phyloP scores from a whole-genome alignment of 768 basidiomycete genomes.

The Lactifluus subvellereus region DNA sequence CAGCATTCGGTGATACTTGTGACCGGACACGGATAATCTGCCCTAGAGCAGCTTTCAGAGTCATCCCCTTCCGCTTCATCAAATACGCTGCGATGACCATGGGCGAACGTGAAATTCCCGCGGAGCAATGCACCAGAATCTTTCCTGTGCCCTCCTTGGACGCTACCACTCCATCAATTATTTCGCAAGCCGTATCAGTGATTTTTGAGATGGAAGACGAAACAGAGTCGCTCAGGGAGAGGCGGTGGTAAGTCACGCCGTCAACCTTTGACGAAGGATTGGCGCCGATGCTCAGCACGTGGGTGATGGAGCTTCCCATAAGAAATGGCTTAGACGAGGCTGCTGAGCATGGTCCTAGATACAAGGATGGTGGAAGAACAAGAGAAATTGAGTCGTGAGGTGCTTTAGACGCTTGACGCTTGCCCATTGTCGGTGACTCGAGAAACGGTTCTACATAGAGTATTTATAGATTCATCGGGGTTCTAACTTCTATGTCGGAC shows the following conservation, averaged over 20 bases:
- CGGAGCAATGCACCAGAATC: conserved; percentile 42
- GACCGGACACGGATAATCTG: conserved; percentile 34
- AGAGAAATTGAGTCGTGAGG: conserved; percentile 14
- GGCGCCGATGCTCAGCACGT: conserved; percentile 28
- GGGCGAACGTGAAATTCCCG: conserved; percentile 43
- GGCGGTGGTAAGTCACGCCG: conserved; percentile 35
- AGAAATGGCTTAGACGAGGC: conserved; percentile 36
- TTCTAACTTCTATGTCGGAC: not conserved
- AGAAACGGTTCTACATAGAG: not conserved
- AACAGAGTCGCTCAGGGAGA: conserved; percentile 35
- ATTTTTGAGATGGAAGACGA: conserved; percentile 30
- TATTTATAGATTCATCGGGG: too few relatives aligned
- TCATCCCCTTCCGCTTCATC: conserved; percentile 35
- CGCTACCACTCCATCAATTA: conserved; percentile 28
- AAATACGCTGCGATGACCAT: conserved; percentile 39
- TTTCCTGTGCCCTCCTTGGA: conserved; percentile 26
- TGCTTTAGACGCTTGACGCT: not conserved
- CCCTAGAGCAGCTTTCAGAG: conserved; percentile 36
- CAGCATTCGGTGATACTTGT: conserved; percentile 37
- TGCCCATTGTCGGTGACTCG: not conserved
- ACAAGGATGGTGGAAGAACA: conserved; percentile 28
- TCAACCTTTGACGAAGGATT: conserved; percentile 30
- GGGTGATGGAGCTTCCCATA: conserved; percentile 32
- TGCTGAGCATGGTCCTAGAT: conserved; percentile 40
- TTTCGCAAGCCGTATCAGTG: conserved; percentile 28